Evolutionary conservation across 2,329 filamentous ascomycete genomes (phyloP), one percentile per base, ranked within the genome.

Genomic region (Pseudocercospora musae): DNA sequence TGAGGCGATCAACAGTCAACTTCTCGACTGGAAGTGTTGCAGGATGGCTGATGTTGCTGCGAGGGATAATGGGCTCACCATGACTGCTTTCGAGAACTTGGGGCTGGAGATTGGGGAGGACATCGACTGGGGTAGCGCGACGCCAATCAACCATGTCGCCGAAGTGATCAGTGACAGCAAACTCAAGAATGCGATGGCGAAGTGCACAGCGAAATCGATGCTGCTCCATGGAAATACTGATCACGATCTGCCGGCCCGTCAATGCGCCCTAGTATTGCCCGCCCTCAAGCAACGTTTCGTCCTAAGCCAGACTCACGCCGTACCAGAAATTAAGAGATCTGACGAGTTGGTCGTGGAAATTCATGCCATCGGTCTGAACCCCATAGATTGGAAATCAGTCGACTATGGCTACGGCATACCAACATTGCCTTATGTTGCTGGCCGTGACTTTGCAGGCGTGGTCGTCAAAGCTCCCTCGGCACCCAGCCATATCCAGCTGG

Each of bases 341-440:
- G 65, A 77, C 53, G 76, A 78, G 62, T 65, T 78, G 11, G 70
- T 77, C 63, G 75, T 78, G 62, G 69, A 68, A 46, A 73, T 70
- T 50, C 69, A 71, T 49, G 73, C 73, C 20, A 71, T 76, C n/a
- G 76, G 76, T 1, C 68, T 79, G 21, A 79, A 79, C 49, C 77
- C 75, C 6, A 79, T 79, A 20, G 74, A 77, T 61, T 80, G 72
- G 74, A 77, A 78, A 60, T 74, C 70, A 4, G 78, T 79, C 42
- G 78, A 78, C 58, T 79, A 76, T 63, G 76, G 77, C 53, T 79
- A 78, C 65, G 79, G 78, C 60, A 67, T 80, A 37, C 78, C 78
- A 1, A 67, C 70, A 15, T 73, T 76, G 57, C 76, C 76, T 18
- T 76, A 75, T 71, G 46, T 69, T 27, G 55, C 64, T 13, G 67